Conservation (phyloP, 2,329 filamentous ascomycete genomes). For the Ceratocystis harringtonii region DNA sequence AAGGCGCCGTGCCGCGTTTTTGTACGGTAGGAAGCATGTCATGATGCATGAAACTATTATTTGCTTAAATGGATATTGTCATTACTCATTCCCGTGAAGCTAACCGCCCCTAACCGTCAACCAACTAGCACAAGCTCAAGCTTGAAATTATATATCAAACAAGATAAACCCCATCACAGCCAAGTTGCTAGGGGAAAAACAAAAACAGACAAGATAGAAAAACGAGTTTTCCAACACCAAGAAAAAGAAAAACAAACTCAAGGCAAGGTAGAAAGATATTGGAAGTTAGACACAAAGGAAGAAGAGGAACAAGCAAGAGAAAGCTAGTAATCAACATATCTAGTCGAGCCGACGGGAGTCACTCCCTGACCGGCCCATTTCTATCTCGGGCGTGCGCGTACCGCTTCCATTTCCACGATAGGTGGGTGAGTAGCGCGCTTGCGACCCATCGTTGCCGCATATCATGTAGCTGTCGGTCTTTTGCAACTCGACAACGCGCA, state of each 20-base stretch:
- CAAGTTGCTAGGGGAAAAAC: not conserved
- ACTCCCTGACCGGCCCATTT: conserved; percentile 15
- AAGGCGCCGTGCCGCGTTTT: not conserved
- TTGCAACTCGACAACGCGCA: conserved; percentile 48
- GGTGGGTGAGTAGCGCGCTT: not conserved
- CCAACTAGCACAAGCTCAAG: too few species aligned
- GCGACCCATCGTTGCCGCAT: not conserved
- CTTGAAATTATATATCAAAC: too few species aligned
- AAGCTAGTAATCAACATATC: not conserved
- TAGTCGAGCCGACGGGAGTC: conserved; percentile 15
- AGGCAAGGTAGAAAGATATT: not conserved
- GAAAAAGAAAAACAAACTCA: not conserved
- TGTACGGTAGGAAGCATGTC: not conserved
- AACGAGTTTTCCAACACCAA: not conserved
- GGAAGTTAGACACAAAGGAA: not conserved
- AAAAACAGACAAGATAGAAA: not conserved
- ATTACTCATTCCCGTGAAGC: not conserved
- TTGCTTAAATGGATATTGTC: not conserved
- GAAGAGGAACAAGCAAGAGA: not conserved
- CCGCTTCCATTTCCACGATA: conserved; percentile 8
- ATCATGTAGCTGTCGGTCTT: not conserved
- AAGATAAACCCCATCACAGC: too few species aligned
- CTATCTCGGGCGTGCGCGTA: conserved; percentile 17
- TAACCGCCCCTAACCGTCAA: not conserved
- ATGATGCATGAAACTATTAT: not conserved